Conservation (phyloP, 1,284 basidiomycete genomes). For the Pseudozyma hubeiensis region DNA sequence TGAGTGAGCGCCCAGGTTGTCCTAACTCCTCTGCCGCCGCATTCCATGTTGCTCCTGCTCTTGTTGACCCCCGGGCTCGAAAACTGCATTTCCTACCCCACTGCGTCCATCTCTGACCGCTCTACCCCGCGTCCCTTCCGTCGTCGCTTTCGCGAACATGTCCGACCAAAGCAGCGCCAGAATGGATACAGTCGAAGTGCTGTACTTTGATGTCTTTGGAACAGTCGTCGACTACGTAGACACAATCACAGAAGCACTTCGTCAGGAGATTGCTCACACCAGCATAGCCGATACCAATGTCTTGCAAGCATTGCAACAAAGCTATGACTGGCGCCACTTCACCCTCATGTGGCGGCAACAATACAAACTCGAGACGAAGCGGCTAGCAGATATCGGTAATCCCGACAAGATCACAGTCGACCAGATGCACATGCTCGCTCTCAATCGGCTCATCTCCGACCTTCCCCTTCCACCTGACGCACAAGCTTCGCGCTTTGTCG, state of each 20-base stretch:
- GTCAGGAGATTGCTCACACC: constrained; percentile 11
- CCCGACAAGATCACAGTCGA: constrained; percentile 39
- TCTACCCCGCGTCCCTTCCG: too few species aligned
- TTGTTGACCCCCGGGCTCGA: too few species aligned
- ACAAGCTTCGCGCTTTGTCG: background rate
- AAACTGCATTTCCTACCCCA: too few species aligned
- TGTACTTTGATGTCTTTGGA: constrained; percentile 44
- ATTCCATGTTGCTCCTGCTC: background rate
- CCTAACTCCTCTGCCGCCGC: background rate
- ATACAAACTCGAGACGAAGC: constrained; percentile 28
- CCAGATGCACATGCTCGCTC: constrained; percentile 33
- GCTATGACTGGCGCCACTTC: constrained; percentile 39
- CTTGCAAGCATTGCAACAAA: constrained; percentile 6
- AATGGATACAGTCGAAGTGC: constrained; percentile 15
- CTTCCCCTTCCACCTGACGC: constrained; percentile 6
- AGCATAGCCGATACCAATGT: background rate
- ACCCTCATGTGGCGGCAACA: constrained; percentile 28
- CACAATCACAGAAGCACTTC: constrained; percentile 28
- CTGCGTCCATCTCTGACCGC: too few species aligned
- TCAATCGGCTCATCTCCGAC: constrained; percentile 21
- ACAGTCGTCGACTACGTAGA: constrained; percentile 44
- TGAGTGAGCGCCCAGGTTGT: too few species aligned
- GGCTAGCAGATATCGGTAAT: constrained; percentile 25
- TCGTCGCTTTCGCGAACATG: background rate
- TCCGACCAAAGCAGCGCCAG: background rate